Percentiles rank a stretch among this genome's conserved stretches.
These are phyloP conservation scores for Stenogyne calaminthoides DNA, from an alignment of 305 asterid species.

Conservation along the genomic window DNA sequence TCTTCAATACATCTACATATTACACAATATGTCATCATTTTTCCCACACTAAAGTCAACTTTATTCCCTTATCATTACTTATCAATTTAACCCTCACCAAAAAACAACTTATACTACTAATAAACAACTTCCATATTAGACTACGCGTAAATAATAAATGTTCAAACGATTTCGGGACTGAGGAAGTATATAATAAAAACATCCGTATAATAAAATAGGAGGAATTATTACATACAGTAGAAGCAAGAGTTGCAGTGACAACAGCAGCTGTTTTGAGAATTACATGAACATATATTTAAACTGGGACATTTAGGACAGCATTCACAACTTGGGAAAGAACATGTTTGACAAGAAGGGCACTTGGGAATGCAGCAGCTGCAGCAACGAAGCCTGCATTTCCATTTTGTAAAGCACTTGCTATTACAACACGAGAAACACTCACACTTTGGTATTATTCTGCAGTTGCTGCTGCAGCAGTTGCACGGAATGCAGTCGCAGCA, in stretches of 20 bases:
- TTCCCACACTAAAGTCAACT: too few relatives aligned
- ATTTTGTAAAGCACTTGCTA: constrained; percentile 38
- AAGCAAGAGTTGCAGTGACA: constrained; percentile 42
- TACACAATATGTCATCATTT: too few relatives aligned
- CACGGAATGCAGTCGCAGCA: constrained; percentile 50
- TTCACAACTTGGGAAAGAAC: constrained; percentile 38
- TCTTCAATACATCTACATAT: too few relatives aligned
- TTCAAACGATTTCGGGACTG: too few relatives aligned
- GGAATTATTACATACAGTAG: constrained; percentile 41
- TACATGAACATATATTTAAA: constrained; percentile 48
- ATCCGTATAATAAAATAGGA: neutral
- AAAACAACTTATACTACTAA: too few relatives aligned
- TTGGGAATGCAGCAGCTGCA: constrained; percentile 37
- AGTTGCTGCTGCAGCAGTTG: constrained; percentile 42
- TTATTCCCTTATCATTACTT: too few relatives aligned
- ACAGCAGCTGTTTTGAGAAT: constrained; percentile 40
- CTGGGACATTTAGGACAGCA: constrained; percentile 47
- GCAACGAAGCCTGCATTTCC: constrained; percentile 44
- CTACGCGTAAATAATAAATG: too few relatives aligned
- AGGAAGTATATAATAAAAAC: too few relatives aligned
- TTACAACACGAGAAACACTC: constrained; percentile 41
- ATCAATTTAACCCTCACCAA: too few relatives aligned
- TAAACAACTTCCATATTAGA: too few relatives aligned
- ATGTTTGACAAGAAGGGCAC: constrained; percentile 37
- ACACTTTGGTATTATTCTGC: constrained; percentile 48